Conservation (phyloP, 2,329 filamentous ascomycete species). For the Emydomyces testavorans region DNA sequence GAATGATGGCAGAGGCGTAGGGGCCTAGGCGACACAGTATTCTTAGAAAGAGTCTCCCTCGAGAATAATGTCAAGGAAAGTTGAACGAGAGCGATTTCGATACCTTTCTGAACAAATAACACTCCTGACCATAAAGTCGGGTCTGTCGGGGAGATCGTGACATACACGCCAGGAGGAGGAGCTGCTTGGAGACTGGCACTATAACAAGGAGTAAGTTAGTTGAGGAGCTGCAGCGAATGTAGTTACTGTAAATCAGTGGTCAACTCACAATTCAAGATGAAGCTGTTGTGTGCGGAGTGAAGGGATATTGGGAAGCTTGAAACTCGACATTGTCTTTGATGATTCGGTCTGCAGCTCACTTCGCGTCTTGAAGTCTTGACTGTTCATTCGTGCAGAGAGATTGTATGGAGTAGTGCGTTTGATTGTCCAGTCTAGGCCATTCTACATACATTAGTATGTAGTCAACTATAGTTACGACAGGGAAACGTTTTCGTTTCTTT, state of each 20-base stretch:
- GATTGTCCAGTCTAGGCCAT: too few species aligned
- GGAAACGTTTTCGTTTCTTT: too few species aligned
- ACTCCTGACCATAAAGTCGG: slow-evolving; percentile 80
- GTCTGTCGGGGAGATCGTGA: slow-evolving; percentile 71
- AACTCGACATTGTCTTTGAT: slow-evolving; percentile 25
- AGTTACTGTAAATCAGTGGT: background rate
- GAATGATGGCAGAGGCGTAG: slow-evolving; percentile 74
- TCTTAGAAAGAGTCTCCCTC: slow-evolving; percentile 14
- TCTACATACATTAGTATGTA: too few species aligned
- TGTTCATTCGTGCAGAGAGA: too few species aligned
- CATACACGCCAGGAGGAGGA: slow-evolving; percentile 75
- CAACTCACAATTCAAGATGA: slow-evolving; percentile 64
- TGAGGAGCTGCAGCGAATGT: background rate
- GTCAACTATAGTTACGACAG: too few species aligned
- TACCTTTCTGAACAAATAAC: slow-evolving; percentile 81
- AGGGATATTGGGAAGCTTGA: slow-evolving; percentile 31
- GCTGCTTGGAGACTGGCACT: slow-evolving; percentile 71
- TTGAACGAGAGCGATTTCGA: slow-evolving; percentile 1
- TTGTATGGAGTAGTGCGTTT: too few species aligned
- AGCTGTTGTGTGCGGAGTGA: slow-evolving; percentile 63
- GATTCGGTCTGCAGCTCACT: background rate
- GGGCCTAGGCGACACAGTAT: slow-evolving; percentile 49
- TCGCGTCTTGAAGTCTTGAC: background rate
- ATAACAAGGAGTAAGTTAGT: slow-evolving; percentile 11
- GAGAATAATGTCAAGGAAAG: background rate